Evolutionary conservation across 257 asterid genomes (phyloP).

Genomic region (Scutellaria barbata): DNA sequence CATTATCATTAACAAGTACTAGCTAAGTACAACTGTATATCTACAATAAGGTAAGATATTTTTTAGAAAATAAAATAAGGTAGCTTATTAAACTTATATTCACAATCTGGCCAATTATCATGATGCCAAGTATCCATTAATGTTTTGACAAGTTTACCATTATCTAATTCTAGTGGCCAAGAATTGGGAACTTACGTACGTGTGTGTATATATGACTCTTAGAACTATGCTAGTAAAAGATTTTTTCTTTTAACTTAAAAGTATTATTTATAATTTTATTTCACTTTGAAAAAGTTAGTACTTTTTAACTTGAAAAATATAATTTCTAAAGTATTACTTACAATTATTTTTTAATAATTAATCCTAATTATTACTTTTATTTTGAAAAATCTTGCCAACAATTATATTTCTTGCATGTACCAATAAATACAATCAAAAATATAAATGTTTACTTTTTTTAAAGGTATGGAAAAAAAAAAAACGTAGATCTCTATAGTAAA

Average conservation of each 20-base stretch:
- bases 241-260: neutral
- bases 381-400: too few relatives aligned
- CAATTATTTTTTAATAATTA: too few relatives aligned
- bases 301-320: too few relatives aligned
- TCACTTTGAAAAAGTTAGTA: neutral
- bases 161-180: constrained; percentile 10
- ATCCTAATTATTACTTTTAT: too few relatives aligned
- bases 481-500: too few relatives aligned
- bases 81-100: neutral
- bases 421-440: too few relatives aligned
- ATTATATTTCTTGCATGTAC: too few relatives aligned
- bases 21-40: neutral
- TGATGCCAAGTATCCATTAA: neutral
- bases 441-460: too few relatives aligned
- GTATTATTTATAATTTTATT: neutral
- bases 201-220: neutral
- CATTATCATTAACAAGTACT: constrained; percentile 9
- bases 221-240: neutral
- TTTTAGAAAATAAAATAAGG: neutral
- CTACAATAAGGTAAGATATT: neutral
- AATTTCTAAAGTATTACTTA: too few relatives aligned
- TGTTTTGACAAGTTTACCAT: neutral
- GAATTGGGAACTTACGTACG: constrained; percentile 15
- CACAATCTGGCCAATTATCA: constrained; percentile 1
- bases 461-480: too few relatives aligned